Percentiles rank a stretch among this genome's conserved stretches.
phyloP scores from a whole-genome alignment of 768 basidiomycete species.

The Russula foetens region DNA sequence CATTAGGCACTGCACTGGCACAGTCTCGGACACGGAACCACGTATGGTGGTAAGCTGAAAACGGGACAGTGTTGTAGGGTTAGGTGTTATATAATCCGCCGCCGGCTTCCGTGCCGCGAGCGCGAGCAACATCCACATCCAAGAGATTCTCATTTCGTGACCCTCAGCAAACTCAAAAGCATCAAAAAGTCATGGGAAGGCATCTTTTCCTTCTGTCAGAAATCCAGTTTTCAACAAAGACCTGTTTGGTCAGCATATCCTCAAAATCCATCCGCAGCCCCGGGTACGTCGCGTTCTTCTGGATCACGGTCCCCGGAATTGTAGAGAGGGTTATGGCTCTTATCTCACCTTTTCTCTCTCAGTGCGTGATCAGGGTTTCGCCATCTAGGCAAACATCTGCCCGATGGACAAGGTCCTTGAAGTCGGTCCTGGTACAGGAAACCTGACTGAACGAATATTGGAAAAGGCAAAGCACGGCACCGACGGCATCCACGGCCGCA shows the following conservation, averaged over 20 bases:
- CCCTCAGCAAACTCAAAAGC: constrained; percentile 47
- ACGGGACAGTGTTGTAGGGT: too few relatives aligned
- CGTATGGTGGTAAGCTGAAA: too few relatives aligned
- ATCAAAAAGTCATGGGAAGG: constrained; percentile 35
- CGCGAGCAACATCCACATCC: too few relatives aligned
- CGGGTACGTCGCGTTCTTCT: constrained; percentile 47
- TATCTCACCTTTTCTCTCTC: background rate
- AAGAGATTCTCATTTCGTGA: constrained; percentile 30
- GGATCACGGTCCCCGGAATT: constrained; percentile 34
- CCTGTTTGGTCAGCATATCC: constrained; percentile 94
- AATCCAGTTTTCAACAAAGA: constrained; percentile 94
- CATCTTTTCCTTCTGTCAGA: constrained; percentile 38
- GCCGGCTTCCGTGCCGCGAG: constrained; percentile 3
- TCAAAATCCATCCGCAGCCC: constrained; percentile 90
- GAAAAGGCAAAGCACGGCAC: constrained; percentile 90
- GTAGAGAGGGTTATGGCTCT: constrained; percentile 47
- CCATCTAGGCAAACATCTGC: constrained; percentile 70
- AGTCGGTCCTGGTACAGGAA: constrained; percentile 96
- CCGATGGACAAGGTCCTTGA: constrained; percentile 95
- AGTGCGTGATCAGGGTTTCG: background rate
- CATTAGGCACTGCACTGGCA: too few relatives aligned
- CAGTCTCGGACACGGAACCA: too few relatives aligned
- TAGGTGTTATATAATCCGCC: background rate
- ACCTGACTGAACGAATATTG: constrained; percentile 90
- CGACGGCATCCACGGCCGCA: constrained; percentile 98